Evolutionary conservation across 371 early-diverging fungal genomes (phyloP), one percentile per base, ranked within the genome.

Genomic region (Rhizopus arrhizus): DNA sequence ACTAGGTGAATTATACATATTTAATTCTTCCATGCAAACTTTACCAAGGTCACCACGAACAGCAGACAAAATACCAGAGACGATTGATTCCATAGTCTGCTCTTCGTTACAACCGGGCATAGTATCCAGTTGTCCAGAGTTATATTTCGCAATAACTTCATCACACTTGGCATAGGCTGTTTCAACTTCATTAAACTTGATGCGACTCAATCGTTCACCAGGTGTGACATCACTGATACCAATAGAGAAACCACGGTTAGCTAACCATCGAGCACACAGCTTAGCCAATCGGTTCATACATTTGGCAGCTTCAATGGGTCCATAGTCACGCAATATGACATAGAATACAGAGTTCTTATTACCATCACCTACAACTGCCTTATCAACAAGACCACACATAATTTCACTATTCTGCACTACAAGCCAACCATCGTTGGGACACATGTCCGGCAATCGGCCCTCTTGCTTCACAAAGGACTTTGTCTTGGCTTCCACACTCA

Each of bases 161-260:
- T 95, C 94, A 70, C 95, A 95, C 70, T 90, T 82, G 4, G 64
- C 74, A 66, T 99, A 97, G 3, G 95, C 98, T 10, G 82, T 80
- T 11, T 80, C 68, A 38, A 98, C 91, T 43, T 91, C 78, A 3
- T 79, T 73, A 55, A 94, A 89, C 79, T 97, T 98, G 69, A 88
- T 87, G 32, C 82, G 71, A 8, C 84, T 72, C 53, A 99, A 79
- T 38, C 74, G 78, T 10, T 80, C 82, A 13, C 94, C 94, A 2
- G 99, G 97, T 32, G 88, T 91, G n/a, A 99, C 99, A 84, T 99
- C 99, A 64, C 94, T 92, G 58, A 99, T 94, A 61, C 99, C 99
- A 60, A 99, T 97, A 4, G 97, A 96, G 81, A 99, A 98, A 45
- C 99, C 99, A 58, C 91, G 87, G 65, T 97, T 95, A 4, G 89